Evolutionary conservation across 805 yeast species (phyloP).

Genomic region (Pichia gijzeniarum): DNA sequence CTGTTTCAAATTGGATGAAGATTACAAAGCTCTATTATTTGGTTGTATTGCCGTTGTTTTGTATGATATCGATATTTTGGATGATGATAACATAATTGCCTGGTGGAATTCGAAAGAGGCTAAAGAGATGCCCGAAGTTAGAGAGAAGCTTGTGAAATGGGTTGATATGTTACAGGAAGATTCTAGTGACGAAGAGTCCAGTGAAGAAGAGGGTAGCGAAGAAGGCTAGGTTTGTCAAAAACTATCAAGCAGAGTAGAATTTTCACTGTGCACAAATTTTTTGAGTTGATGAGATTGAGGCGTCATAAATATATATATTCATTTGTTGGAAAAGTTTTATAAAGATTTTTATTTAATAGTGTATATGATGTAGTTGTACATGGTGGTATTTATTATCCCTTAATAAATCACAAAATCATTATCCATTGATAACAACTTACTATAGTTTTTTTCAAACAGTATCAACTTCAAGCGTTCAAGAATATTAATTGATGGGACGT

Average conservation of each 20-base stretch:
- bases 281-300: too few species aligned
- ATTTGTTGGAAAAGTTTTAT: neutral
- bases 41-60: constrained; percentile 50
- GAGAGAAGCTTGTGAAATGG: constrained; percentile 61
- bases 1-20: constrained; percentile 36
- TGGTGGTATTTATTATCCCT: too few species aligned
- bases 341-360: neutral
- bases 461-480: constrained; percentile 2
- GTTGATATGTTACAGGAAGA: constrained; percentile 80
- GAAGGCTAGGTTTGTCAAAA: neutral
- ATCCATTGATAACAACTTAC: neutral
- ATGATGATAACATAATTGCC: constrained; percentile 67
- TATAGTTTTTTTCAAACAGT: constrained; percentile 1
- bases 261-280: too few species aligned
- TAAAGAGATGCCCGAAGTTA: constrained; percentile 36
- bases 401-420: constrained; percentile 8
- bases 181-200: constrained; percentile 14
- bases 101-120: constrained; percentile 72
- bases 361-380: too few species aligned
- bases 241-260: neutral
- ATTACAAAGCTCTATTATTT: constrained; percentile 45
- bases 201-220: constrained; percentile 11
- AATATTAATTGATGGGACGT: constrained; percentile 5
- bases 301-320: too few species aligned
- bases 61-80: constrained; percentile 76